Evolutionary conservation across 371 early-diverging fungal genomes (phyloP), one percentile per base, ranked within the genome.

Genomic region (Cokeromyces recurvatus): DNA sequence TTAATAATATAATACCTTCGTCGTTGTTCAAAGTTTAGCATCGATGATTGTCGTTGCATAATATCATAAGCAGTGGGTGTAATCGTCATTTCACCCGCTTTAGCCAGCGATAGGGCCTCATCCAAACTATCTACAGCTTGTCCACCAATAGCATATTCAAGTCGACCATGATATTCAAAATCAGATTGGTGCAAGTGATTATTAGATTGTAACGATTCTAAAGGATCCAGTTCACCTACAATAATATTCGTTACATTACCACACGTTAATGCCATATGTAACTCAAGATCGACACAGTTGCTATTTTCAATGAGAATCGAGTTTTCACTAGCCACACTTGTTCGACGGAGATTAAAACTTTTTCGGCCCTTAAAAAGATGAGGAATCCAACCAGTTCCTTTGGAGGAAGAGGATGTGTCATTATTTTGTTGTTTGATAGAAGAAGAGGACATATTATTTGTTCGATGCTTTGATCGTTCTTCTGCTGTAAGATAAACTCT

Each of bases 131-230:
- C 68, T 22, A 81, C 78, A 2, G 62, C 71, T 11, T 71, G 67
- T 1, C 81, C 78, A 19, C 79, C 72, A 32, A 81, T 73, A 0
- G 81, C 77, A 48, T 81, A 81, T 46, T 81, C 81, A 10, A 81
- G 45, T 22, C 81, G 53, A 37, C 75, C 75, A 19, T 46, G 19
- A 19, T 57, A 63, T 9, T 51, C 44, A 11, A 53, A 14, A 8
- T 29, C 29, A 14, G 35, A 4, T 27, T 5, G 36, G 9, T 48
- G 43, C 3, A 23, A 22, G n/a, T n/a, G n/a, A n/a, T n/a, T n/a
- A n/a, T n/a, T n/a, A n/a, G n/a, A n/a, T 6, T 4, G n/a, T 6
- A 25, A n/a, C 16, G 42, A 9, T 39, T 57, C 58, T 8, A 35
- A 25, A 8, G 43, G 36, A 25, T 57, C 44, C 2, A 55, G 14